Evolutionary conservation across 257 asterid species (phyloP), one percentile per base, ranked within the genome.

Genomic region (Nicotiana attenuata): DNA sequence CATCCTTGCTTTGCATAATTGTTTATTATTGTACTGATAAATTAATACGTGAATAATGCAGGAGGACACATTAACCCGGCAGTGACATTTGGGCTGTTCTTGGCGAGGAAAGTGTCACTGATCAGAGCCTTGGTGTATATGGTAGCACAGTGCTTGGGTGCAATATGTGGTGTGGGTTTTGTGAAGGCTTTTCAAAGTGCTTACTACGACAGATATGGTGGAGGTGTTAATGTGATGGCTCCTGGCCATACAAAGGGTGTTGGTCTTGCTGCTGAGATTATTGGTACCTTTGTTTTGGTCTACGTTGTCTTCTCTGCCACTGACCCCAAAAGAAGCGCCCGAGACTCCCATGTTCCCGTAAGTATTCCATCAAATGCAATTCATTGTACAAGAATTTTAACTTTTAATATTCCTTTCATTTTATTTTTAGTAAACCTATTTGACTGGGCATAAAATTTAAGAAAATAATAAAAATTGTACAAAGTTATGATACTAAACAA

Each of bases 281-380:
- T 88, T 57, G 91, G 92, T 0, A 89, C 92, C 14, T 89, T 89
- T 20, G 90, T 89, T 16, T 81, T 89, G 26, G 92, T 89, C 65
- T 89, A 89, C 88, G 87, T 89, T 7, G 92, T 87, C 4, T 86
- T 89, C 81, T 86, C 92, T 0, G 92, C 92, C 53, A 89, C 92
- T 28, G 92, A 89, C 33, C 90, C 92, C 33, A 89, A 89, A 83
- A 86, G 92, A 73, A 89, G 24, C 35, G 92, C 92, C 65, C 83
- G 92, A 83, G 92, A 89, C 85, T 89, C 91, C 50, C 92, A 89
- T 73, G 88, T 89, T 15, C 92, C 92, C 14, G 92, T 89, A 81
- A 80, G 85, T 38, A 38, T 38, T 38, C 45, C 45, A 38, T 38
- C 45, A 38, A 38, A 7, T 38, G 10, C 10, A 38, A 1, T 6